phyloP scores from a whole-genome alignment of 768 basidiomycete genomes.

The Boletus tomentosulus region DNA sequence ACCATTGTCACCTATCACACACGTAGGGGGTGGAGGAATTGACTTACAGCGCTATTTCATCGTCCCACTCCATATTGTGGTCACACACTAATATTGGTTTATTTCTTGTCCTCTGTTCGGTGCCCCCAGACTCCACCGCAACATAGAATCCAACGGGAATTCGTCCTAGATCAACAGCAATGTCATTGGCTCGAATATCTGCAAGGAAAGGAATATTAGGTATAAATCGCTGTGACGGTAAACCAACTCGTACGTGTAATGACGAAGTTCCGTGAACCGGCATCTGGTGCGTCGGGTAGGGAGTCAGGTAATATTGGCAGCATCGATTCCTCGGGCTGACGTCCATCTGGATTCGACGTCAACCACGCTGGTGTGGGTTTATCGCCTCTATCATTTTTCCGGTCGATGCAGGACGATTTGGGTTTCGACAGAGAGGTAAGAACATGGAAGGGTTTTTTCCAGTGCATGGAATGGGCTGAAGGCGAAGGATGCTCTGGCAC shows the following conservation, averaged over 20 bases:
- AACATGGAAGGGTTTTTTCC: not conserved
- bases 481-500: no score
- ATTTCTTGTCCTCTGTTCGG: not conserved
- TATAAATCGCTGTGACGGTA: not conserved
- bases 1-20: not conserved
- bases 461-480: not conserved
- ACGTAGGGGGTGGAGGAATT: not conserved
- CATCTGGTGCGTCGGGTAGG: not conserved
- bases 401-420: no score
- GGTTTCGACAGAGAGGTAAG: no score
- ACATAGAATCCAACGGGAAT: not conserved
- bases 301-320: not conserved
- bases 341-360: not conserved
- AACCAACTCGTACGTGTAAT: not conserved
- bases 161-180: not conserved
- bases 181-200: not conserved
- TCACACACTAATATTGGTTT: not conserved
- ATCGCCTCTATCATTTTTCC: not conserved
- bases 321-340: no score
- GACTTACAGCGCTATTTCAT: not conserved
- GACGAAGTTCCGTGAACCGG: not conserved
- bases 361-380: not conserved
- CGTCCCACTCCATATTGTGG: not conserved
- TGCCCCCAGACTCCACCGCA: not conserved
- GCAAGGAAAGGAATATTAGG: not conserved